Conservation (phyloP, 768 basidiomycete genomes). For the Suillus fuscotomentosus region DNA sequence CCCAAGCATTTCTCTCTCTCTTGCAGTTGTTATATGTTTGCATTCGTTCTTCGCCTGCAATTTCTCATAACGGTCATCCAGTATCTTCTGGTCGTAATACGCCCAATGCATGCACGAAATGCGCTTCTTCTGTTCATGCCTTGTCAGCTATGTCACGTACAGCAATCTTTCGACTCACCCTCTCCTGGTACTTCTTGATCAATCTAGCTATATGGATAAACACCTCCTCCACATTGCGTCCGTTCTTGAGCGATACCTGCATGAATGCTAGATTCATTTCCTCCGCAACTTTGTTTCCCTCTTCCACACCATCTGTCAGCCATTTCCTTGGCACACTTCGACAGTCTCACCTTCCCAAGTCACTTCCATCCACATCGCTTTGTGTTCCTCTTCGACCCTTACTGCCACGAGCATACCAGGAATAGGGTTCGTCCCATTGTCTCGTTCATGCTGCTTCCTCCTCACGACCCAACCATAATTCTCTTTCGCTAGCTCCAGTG, state of each 20-base stretch:
- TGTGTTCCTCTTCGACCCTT: background rate
- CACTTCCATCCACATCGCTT: constrained; percentile 1
- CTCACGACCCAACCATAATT: constrained; percentile 1
- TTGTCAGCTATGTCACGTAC: background rate
- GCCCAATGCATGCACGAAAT: background rate
- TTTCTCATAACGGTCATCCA: background rate
- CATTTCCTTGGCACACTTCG: background rate
- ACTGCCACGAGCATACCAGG: constrained; percentile 1
- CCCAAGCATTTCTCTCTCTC: background rate
- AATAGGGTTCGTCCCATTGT: constrained; percentile 1
- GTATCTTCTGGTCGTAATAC: background rate
- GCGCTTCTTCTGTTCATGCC: background rate
- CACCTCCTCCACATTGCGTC: background rate
- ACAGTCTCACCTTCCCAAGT: background rate
- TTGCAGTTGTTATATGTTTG: background rate
- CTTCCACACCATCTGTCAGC: background rate
- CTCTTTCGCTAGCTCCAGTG: background rate
- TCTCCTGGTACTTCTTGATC: constrained; percentile 1
- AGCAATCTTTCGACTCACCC: background rate
- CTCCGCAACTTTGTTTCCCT: background rate
- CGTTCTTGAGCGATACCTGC: constrained; percentile 3
- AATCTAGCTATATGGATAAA: constrained; percentile 1
- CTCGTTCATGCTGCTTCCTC: background rate
- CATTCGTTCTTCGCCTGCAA: background rate
- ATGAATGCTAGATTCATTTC: background rate